These are phyloP conservation scores for Aspergillus sp. DNA, from an alignment of 2,329 filamentous ascomycete species.

Conservation along the genomic window DNA sequence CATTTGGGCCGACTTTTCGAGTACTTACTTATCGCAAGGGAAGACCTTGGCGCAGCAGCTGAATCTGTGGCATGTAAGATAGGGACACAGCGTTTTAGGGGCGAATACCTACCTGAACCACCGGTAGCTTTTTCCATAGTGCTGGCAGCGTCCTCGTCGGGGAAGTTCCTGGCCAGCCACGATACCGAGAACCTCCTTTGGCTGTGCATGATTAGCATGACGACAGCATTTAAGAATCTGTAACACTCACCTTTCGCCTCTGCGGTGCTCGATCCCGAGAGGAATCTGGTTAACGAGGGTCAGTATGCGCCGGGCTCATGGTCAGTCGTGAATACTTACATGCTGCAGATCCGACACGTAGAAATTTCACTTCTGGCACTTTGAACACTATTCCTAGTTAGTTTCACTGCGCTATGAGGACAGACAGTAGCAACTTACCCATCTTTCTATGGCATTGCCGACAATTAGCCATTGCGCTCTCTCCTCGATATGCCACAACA, in stretches of 20 bases:
- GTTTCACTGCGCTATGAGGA: background rate
- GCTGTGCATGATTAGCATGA: slow-evolving; percentile 19
- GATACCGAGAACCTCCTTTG: slow-evolving; percentile 54
- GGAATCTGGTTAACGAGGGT: slow-evolving; percentile 19
- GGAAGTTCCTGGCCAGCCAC: slow-evolving; percentile 54
- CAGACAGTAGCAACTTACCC: slow-evolving; percentile 42
- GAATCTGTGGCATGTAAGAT: slow-evolving; percentile 37
- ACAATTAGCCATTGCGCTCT: slow-evolving; percentile 71
- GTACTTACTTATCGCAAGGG: slow-evolving; percentile 53
- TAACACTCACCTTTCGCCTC: slow-evolving; percentile 36
- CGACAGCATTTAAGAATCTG: background rate
- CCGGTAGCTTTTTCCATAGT: slow-evolving; percentile 55
- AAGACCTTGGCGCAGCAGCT: slow-evolving; percentile 57
- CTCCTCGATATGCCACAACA: slow-evolving; percentile 69
- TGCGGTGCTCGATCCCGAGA: slow-evolving; percentile 27
- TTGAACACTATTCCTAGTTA: slow-evolving; percentile 55
- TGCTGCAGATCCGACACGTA: slow-evolving; percentile 62
- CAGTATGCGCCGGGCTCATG: background rate
- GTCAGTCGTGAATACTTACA: slow-evolving; percentile 29
- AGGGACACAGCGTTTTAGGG: background rate
- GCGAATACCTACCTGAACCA: slow-evolving; percentile 43
- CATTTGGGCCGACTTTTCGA: background rate
- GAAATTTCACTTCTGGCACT: slow-evolving; percentile 74
- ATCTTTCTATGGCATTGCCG: slow-evolving; percentile 77
- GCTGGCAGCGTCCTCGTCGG: slow-evolving; percentile 50